These are phyloP conservation scores for Hypocrella siamensis DNA, from an alignment of 2,329 filamentous ascomycete species.

Conservation along the genomic window DNA sequence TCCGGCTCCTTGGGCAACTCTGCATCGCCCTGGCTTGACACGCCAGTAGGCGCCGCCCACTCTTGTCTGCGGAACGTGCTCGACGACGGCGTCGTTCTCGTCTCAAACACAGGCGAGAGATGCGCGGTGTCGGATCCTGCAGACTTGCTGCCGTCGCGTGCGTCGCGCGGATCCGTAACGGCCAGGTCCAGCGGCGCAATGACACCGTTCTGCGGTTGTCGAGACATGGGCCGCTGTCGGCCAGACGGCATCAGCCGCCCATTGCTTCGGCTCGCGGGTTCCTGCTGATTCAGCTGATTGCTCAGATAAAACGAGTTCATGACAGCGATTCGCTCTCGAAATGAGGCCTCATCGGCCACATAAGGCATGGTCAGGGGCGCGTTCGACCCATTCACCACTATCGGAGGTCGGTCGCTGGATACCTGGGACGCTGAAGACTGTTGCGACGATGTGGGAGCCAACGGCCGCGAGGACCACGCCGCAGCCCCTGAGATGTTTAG, in stretches of 20 bases:
- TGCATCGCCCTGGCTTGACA: constrained; percentile 10
- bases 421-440: constrained; percentile 4
- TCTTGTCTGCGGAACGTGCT: constrained; percentile 36
- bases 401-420: constrained; percentile 12
- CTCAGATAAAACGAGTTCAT: constrained; percentile 18
- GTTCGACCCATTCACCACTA: constrained; percentile 20
- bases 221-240: constrained; percentile 21
- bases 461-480: constrained; percentile 1
- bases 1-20: constrained; percentile 3
- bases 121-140: constrained; percentile 26
- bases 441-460: constrained; percentile 2
- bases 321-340: constrained; percentile 24
- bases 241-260: constrained; percentile 16
- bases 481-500: constrained; percentile 11
- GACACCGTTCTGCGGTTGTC: constrained; percentile 28
- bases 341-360: constrained; percentile 21
- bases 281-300: constrained; percentile 13
- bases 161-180: constrained; percentile 27
- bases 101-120: constrained; percentile 62
- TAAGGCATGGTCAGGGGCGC: constrained; percentile 6
- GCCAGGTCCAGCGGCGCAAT: constrained; percentile 43
- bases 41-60: constrained; percentile 7
- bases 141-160: constrained; percentile 18
- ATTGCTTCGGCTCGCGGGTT: constrained; percentile 12
- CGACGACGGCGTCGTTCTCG: constrained; percentile 50